Evolutionary conservation across 805 yeast genomes (phyloP).

Genomic region (Saccharomycopsis microspora): DNA sequence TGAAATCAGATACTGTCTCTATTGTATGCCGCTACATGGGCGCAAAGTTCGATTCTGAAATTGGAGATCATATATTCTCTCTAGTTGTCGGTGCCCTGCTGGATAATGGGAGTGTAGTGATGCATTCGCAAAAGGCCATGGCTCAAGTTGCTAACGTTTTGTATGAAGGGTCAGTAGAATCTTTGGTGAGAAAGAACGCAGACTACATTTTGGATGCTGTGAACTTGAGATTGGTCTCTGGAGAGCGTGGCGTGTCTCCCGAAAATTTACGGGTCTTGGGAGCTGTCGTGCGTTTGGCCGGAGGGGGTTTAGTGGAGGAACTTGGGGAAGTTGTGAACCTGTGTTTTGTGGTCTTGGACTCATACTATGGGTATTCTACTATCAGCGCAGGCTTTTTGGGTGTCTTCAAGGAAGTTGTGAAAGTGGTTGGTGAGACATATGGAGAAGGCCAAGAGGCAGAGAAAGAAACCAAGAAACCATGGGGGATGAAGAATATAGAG

Average conservation of each 20-base stretch:
- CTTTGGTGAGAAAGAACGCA: slow-evolving; percentile 50
- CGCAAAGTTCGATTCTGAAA: slow-evolving; percentile 35
- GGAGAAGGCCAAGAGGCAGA: slow-evolving; percentile 20
- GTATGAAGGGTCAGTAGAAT: slow-evolving; percentile 39
- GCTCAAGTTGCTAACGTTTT: slow-evolving; percentile 37
- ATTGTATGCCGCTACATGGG: slow-evolving; percentile 23
- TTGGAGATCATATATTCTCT: slow-evolving; percentile 64
- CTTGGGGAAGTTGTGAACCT: slow-evolving; percentile 66
- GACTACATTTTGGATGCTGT: slow-evolving; percentile 76
- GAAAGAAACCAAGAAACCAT: slow-evolving; percentile 20
- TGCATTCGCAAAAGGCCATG: slow-evolving; percentile 41
- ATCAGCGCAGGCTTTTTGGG: slow-evolving; percentile 65
- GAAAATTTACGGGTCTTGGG: slow-evolving; percentile 59
- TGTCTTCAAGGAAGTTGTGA: slow-evolving; percentile 52
- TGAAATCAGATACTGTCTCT: slow-evolving; percentile 36
- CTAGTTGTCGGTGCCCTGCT: slow-evolving; percentile 47
- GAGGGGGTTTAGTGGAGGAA: slow-evolving; percentile 49
- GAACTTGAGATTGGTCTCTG: slow-evolving; percentile 57
- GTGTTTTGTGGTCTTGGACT: slow-evolving; percentile 67
- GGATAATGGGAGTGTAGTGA: slow-evolving; percentile 33
- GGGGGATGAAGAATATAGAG: slow-evolving; percentile 42
- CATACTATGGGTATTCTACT: slow-evolving; percentile 70
- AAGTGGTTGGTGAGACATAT: slow-evolving; percentile 32
- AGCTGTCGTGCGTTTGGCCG: slow-evolving; percentile 61
- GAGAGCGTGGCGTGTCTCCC: slow-evolving; percentile 49